These are phyloP conservation scores for Cystobasidium tubakii DNA, from an alignment of 768 basidiomycete species.

Conservation along the genomic window DNA sequence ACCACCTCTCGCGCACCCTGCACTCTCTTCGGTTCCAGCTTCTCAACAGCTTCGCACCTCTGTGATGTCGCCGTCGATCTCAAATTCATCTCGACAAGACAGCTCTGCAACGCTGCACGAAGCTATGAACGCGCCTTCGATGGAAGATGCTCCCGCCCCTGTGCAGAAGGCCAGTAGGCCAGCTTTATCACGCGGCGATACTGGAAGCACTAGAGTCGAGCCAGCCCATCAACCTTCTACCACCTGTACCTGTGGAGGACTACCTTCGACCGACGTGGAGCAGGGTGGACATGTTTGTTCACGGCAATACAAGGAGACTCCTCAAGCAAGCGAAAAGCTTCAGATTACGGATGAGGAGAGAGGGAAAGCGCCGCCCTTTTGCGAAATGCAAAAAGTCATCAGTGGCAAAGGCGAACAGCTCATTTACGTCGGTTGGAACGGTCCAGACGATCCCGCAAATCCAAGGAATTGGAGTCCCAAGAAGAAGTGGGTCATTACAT, in stretches of 20 bases:
- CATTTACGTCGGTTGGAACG: constrained; percentile 35
- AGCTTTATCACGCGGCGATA: neutral
- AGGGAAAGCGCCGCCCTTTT: constrained; percentile 13
- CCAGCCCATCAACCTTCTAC: neutral
- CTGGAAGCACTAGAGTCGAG: neutral
- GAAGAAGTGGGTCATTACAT: constrained; percentile 23
- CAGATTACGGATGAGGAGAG: constrained; percentile 24
- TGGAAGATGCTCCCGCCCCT: neutral
- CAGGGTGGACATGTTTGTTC: neutral
- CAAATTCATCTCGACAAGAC: neutral
- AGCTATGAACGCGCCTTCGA: neutral
- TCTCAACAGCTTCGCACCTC: too few species aligned
- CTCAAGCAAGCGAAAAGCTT: neutral
- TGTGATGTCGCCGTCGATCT: constrained; percentile 1
- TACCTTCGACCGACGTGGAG: neutral
- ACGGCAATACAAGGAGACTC: neutral
- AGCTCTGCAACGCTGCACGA: neutral
- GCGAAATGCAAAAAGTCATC: constrained; percentile 12
- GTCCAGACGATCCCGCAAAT: constrained; percentile 29
- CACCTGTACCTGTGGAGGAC: neutral
- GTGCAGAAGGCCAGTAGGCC: neutral
- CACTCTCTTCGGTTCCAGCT: too few species aligned
- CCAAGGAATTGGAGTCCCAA: constrained; percentile 20
- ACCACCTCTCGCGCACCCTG: too few species aligned
- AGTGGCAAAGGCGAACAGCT: constrained; percentile 21